phyloP scores from a whole-genome alignment of 306 rosid genomes.

The cucumber (Cucumis sativus) region DNA sequence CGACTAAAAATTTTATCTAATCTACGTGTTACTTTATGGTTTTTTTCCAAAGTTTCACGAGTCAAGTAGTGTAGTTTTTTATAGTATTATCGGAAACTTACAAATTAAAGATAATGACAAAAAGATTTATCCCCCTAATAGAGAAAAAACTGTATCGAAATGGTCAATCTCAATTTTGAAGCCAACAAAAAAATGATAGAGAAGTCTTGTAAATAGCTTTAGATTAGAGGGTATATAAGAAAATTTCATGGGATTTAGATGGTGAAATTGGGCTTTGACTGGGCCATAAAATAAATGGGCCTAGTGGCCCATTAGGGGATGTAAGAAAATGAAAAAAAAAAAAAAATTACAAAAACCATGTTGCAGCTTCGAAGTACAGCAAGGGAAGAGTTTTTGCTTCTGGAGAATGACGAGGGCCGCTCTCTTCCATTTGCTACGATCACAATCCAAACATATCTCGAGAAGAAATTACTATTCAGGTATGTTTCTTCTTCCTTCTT shows the following conservation, averaged over 20 bases:
- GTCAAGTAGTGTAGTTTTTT: too few species aligned
- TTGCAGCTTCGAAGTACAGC: background rate
- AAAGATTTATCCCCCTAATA: too few species aligned
- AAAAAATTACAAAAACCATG: background rate
- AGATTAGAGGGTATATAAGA: background rate
- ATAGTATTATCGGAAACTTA: too few species aligned
- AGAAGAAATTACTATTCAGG: slow-evolving; percentile 30
- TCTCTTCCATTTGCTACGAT: slow-evolving; percentile 43
- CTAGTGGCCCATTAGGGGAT: background rate
- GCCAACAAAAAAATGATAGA: too few species aligned
- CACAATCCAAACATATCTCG: slow-evolving; percentile 26
- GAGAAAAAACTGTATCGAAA: too few species aligned
- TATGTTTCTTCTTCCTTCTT: background rate
- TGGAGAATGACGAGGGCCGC: slow-evolving; percentile 47
- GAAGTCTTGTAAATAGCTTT: background rate
- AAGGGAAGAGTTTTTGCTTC: background rate
- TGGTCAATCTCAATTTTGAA: too few species aligned
- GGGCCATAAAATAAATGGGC: background rate
- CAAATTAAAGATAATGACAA: too few species aligned
- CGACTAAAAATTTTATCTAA: too few species aligned
- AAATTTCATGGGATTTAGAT: background rate
- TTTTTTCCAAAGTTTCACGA: too few species aligned
- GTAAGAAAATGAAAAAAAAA: background rate
- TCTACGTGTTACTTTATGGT: too few species aligned
- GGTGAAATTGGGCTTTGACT: background rate